Evolutionary conservation across 179 eudicot genomes (phyloP), one percentile per base, ranked within the genome.

Genomic region (Pouteria campechiana): DNA sequence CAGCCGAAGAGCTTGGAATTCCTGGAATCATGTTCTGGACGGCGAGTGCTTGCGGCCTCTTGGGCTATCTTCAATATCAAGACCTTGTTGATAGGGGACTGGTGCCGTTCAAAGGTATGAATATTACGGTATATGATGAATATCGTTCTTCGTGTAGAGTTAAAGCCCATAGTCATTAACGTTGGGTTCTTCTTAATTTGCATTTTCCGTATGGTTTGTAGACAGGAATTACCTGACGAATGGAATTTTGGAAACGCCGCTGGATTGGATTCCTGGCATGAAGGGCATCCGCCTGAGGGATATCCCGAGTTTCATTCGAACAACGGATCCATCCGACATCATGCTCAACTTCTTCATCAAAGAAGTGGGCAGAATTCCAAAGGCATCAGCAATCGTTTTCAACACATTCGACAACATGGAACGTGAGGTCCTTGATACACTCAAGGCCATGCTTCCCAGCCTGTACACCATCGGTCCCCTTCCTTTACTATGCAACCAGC

Each of bases 21-120:
- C 32, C 32, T 4, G 23, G 10, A 6, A 14, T 30, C 19, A 6
- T 16, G 3, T 17, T 45, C 11, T 45, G 50, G 50, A 45, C 50
- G 23, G 50, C 50, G 4, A 45, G 50, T 30, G 50, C 50, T 17
- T 45, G 36, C 23, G 50, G 50, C 13, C 31, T 45, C 11, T 28
- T 45, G 9, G 50, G 34, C 3, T 15, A 45, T 12, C 40, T 41
- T 20, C 64, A 45, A 6, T 58, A 58, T 14, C 17, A 41, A 2
- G 36, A 22, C 37, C 49, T 64, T 6, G 7, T 52, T 28, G 20
- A 46, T 3, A 6, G n/a, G 18, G 48, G 32, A 0, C 11, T 41
- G 23, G 32, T 36, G 11, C 70, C 70, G 0, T 64, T 64, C 5
- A 52, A 64, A 64, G 70, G 70, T 64, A 49, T n/a, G n/a, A n/a